Base-by-base conservation (phyloP, 2,329 filamentous ascomycete genomes). In the Colletotrichum ledebouriae region DNA sequence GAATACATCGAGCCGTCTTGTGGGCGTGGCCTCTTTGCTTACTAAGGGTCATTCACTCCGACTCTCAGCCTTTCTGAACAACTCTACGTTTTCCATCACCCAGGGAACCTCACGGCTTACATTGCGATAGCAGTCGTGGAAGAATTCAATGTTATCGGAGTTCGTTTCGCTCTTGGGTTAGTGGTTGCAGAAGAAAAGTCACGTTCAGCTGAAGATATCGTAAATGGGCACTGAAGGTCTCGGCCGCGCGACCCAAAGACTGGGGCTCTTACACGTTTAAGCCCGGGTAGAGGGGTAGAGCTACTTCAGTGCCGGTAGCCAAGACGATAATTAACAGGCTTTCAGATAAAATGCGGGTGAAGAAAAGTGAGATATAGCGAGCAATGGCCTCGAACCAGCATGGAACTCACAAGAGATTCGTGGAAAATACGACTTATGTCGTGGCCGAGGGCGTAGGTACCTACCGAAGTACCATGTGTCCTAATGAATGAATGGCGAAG, bases 301-400 rank as follows among this genome's bases (percentile, higher is more conserved):
- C 39, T 12, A 63, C 52, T 17, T 63, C 60, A 9, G 52, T 57
- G 33, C 50, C 57, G 33, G 60, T 49, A 7, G 60, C 50, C 12
- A 63, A 50, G 6, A 56, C 52, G 6, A 25, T 39, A 25, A 57
- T 12, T 17, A 17, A 17, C 1, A 1, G 17, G 17, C 17, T 17
- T 17, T 17, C 17, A 17, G 17, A 17, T 17, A 2, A 17, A 17
- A 17, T 17, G 17, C 17, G 17, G 1, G 17, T 17, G 17, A 29
- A 29, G 25, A 29, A 29, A 6, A 6, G 6, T 29, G 1, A 29
- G 25, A 29, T 29, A 4, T 29, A 29, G 25, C 25, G 6, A 29
- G 25, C 25, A 29, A 29, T 6, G 25, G 25, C 25, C 25, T 6
- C 25, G 6, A 29, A 29, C 25, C 25, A 29, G 6, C 25, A 4